Evolutionary conservation across 257 asterid genomes (phyloP), one percentile per base, ranked within the genome.

Genomic region (Thymus mandschuricus): DNA sequence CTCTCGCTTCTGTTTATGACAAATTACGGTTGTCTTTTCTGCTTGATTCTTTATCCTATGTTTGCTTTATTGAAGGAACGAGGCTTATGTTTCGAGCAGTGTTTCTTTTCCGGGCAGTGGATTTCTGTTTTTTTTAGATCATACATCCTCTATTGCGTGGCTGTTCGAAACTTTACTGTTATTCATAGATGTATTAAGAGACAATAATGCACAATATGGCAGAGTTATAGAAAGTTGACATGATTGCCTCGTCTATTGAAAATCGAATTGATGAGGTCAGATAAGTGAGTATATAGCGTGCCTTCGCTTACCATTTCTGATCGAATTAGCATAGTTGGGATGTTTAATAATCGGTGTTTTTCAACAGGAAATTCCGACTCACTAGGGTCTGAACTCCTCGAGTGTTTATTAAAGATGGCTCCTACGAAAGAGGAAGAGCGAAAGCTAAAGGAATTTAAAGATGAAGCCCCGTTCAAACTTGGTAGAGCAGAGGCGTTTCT

Each of bases 401-500:
- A 84, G 81, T 83, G 95, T 70, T 73, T 92, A 60, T 76, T 88
- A 1, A 90, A 80, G 86, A 92, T 92, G 98, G 96, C 92, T 56
- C 97, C 96, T 1, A 85, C 96, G 1, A 83, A 79, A 73, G 91
- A 86, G 81, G 97, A 92, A 77, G 92, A 90, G 38, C 79, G 73
- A 12, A 90, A 81, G 65, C 81, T 92, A 70, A 77, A 65, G 81
- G 92, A 84, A 73, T 83, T 81, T 73, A 85, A 80, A 50, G 89
- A 88, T 21, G 89, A 85, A 21, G 83, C 86, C 0, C 82, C 89
- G 0, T 68, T 80, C 73, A 87, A 89, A 72, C 80, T 87, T 10
- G 96, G 93, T 27, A 79, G 89, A 33, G 96, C 97, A 0, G 98
- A 92, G 90, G 82, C 84, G 8, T 92, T 90, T 81, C 90, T 88